A percentile compares a stretch with the other conserved stretches of the same genome.
These are phyloP conservation scores for Ormosia emarginata DNA, from an alignment of 306 rosid genomes.

Conservation along the genomic window DNA sequence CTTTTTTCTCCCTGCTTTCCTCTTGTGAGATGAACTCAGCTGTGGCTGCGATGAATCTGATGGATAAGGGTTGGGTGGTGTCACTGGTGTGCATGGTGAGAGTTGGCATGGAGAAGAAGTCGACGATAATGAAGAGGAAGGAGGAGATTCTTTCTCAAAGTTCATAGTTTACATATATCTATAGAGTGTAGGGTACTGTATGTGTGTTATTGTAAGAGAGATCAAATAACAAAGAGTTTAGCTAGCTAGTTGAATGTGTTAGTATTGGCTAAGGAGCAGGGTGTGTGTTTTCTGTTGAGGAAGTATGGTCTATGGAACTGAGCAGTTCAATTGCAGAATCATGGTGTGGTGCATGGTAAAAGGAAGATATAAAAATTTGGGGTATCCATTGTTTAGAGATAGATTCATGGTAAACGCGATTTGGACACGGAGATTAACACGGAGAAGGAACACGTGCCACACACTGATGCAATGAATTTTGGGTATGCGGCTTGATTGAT, in stretches of 20 bases:
- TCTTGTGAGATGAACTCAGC: neutral
- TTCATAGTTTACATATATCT: neutral
- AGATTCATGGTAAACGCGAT: neutral
- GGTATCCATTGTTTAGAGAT: neutral
- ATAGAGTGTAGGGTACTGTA: no score
- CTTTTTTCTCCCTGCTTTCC: slow-evolving; percentile 19
- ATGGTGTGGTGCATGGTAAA: no score
- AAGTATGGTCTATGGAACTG: no score
- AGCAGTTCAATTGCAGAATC: no score
- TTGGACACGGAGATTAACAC: neutral
- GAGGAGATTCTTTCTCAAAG: neutral
- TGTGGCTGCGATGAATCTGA: neutral
- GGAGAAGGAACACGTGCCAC: neutral
- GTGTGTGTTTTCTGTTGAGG: neutral
- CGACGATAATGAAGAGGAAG: neutral
- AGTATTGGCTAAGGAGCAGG: neutral
- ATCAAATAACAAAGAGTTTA: neutral
- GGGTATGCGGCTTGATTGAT: neutral
- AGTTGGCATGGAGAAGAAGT: neutral
- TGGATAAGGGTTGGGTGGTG: neutral
- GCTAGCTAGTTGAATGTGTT: no score
- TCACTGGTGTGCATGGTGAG: neutral
- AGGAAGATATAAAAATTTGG: no score
- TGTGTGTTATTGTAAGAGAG: neutral
- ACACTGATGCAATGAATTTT: neutral